A percentile compares a stretch with the other conserved stretches of the same genome.
These are phyloP conservation scores for Fonsecaea multimorphosa DNA, from an alignment of 2,329 filamentous ascomycete species.

Conservation along the genomic window DNA sequence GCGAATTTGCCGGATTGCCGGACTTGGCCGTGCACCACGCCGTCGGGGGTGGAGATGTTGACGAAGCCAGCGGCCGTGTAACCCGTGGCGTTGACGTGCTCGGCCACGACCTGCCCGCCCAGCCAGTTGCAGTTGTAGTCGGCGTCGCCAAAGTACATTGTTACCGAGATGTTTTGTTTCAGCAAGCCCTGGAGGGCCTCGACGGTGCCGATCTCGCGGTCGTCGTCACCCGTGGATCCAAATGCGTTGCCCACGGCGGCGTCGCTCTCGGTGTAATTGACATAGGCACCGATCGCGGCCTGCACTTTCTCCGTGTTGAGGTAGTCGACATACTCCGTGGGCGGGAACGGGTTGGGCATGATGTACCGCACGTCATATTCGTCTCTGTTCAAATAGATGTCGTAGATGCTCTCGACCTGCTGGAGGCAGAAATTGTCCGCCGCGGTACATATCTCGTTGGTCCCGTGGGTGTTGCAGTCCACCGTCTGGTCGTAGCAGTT, in stretches of 20 bases:
- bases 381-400: constrained; percentile 60
- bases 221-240: constrained; percentile 52
- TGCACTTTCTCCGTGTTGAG: constrained; percentile 56
- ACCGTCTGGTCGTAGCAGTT: constrained; percentile 66
- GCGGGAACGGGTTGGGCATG: constrained; percentile 46
- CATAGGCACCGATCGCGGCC: constrained; percentile 56
- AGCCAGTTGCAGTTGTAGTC: constrained; percentile 43
- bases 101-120: constrained; percentile 63
- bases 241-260: constrained; percentile 52
- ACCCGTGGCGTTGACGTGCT: constrained; percentile 52
- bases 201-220: constrained; percentile 52
- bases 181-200: constrained; percentile 52
- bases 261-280: constrained; percentile 57
- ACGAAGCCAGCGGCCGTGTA: constrained; percentile 48
- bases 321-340: constrained; percentile 57
- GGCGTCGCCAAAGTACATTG: constrained; percentile 44
- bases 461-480: constrained; percentile 60
- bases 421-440: constrained; percentile 63
- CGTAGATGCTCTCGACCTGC: constrained; percentile 61
- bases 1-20: constrained; percentile 55
- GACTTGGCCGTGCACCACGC: constrained; percentile 59
- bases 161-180: constrained; percentile 47
- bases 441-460: constrained; percentile 54
- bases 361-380: constrained; percentile 56
- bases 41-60: constrained; percentile 48